Base-by-base conservation (phyloP, 495 filamentous ascomycete species). In the Aspergillus panamensis region DNA sequence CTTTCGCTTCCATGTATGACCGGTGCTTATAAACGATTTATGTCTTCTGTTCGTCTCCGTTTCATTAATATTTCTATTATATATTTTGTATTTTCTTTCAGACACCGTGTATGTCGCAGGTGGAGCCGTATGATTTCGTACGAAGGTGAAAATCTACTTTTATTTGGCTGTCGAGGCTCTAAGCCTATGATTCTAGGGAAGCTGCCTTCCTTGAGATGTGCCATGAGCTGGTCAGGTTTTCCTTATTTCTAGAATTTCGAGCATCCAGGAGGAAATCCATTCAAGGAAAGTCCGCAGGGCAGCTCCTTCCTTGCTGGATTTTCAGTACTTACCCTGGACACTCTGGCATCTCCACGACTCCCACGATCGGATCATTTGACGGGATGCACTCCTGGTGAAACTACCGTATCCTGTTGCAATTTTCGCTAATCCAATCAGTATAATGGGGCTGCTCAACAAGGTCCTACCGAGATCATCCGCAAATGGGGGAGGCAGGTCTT, bases 371-470 rank as follows among this genome's bases (percentile, higher is more conserved):
- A 25, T 25, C 25, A 25, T 25, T 25, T 25, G 25, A 25, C 25
- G 25, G 25, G 25, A 25, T 25, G 5, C 25, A 25, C 25, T 25
- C 25, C 25, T 25, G 25, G 25, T 25, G 5, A 25, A 25, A 25
- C 5, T 5, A 25, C 25, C 25, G 2, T 25, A 25, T 25, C 25
- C 25, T 25, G 2, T 25, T 25, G 25, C 25, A 2, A 25, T 20
- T n/a, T 45, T 45, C 42, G 17, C 17, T 21, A 4, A 0, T 12
- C 40, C 16, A 13, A 21, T 16, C n/a, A 48, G 32, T 45, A 43
- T 35, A 9, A 63, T 63, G 61, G 49, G 53, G 6, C 35, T 58
- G 40, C 50, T 63, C 29, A 48, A 42, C 44, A 31, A 37, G 7
- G 35, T 63, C 33, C 52, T 57, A 6, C 44, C 53, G 43, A 30